phyloP scores from a whole-genome alignment of 306 rosid species.

The Amphicarpaea edgeworthii region DNA sequence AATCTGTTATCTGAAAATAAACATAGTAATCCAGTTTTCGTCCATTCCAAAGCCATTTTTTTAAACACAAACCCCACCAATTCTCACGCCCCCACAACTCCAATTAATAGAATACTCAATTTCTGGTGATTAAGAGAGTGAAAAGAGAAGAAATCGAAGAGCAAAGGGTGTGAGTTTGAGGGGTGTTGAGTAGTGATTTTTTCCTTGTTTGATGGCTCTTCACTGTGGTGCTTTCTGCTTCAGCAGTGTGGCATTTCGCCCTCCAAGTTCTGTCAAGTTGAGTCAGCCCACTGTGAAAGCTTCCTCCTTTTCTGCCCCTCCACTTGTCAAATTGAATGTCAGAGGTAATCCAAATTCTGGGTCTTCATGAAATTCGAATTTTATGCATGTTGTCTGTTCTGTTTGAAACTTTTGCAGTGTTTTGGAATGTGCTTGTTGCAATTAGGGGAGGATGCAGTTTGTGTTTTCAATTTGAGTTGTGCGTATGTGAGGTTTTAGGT shows the following conservation, averaged over 20 bases:
- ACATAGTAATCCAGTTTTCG: constrained; percentile 37
- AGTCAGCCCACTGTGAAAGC: constrained; percentile 53
- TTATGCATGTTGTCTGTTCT: constrained; percentile 9
- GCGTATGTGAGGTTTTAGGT: constrained; percentile 3
- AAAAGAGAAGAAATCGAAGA: constrained; percentile 7
- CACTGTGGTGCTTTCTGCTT: constrained; percentile 61
- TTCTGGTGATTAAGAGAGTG: neutral
- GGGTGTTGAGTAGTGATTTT: constrained; percentile 10
- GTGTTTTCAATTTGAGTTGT: constrained; percentile 5
- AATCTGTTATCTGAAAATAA: neutral
- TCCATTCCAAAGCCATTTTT: constrained; percentile 38
- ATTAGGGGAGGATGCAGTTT: constrained; percentile 15
- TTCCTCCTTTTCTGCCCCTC: constrained; percentile 49
- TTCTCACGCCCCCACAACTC: constrained; percentile 4
- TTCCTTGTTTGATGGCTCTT: constrained; percentile 72
- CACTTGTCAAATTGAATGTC: constrained; percentile 47
- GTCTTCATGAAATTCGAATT: constrained; percentile 12
- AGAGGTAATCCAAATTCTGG: constrained; percentile 51
- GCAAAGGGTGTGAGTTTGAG: neutral
- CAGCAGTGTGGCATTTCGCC: constrained; percentile 42
- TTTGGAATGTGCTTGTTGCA: constrained; percentile 13
- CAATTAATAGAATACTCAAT: neutral
- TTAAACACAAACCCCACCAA: constrained; percentile 24
- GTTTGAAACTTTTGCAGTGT: neutral
- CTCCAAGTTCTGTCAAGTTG: constrained; percentile 52